A percentile compares a stretch with the other conserved stretches of the same genome.
Conservation (phyloP, 2,329 filamentous ascomycete genomes). For the Ophiocordyceps sinensis region DNA sequence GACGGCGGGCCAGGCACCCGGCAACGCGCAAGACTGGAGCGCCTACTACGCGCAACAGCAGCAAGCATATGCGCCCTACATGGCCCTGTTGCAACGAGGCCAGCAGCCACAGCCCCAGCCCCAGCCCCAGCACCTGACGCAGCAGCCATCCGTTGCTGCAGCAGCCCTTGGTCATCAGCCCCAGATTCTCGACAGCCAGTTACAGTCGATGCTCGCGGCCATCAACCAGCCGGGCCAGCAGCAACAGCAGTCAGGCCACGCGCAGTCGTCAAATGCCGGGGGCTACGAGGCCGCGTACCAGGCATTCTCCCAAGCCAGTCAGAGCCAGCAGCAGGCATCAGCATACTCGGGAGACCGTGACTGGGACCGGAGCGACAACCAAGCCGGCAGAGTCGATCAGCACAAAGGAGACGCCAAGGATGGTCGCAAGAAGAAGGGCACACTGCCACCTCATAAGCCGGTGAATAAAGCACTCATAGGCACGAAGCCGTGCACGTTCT, state of each 20-base stretch:
- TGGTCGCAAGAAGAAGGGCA: constrained; percentile 24
- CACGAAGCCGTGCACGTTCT: constrained; percentile 58
- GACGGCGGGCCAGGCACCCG: constrained; percentile 8
- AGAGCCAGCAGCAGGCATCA: constrained; percentile 14
- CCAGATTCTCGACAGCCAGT: constrained; percentile 21
- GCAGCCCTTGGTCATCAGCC: constrained; percentile 6
- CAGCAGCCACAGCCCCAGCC: constrained; percentile 11
- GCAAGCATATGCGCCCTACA: constrained; percentile 24
- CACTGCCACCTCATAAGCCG: constrained; percentile 25
- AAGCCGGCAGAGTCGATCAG: constrained; percentile 7
- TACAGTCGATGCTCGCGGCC: constrained; percentile 29
- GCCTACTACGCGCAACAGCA: constrained; percentile 13
- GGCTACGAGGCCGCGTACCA: constrained; percentile 24
- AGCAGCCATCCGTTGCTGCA: background rate
- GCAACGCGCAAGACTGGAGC: constrained; percentile 12
- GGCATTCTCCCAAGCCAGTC: constrained; percentile 6
- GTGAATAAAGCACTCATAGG: constrained; percentile 44
- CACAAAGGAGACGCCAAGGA: constrained; percentile 21
- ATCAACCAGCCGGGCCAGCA: constrained; percentile 22
- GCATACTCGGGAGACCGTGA: constrained; percentile 17
- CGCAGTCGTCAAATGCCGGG: background rate
- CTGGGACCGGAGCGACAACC: constrained; percentile 16
- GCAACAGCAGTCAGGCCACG: background rate
- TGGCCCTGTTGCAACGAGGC: constrained; percentile 25
- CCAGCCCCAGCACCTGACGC: background rate